Base-by-base conservation (phyloP, 306 rosid species). In the Cucurbita maxima region DNA sequence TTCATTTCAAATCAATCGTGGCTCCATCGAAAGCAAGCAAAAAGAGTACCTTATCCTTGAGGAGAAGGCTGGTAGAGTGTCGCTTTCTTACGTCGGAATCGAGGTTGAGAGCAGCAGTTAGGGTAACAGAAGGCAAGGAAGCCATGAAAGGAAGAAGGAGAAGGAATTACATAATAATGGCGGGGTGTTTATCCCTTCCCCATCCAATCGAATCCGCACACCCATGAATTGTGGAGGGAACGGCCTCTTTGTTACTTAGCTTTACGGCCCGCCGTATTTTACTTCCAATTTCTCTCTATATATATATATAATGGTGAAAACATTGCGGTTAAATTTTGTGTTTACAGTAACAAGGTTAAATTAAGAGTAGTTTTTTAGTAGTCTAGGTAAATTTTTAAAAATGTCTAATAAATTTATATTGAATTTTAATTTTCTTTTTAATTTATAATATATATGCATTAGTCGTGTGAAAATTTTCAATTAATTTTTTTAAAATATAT, bases 41-140 rank as follows among this genome's bases (percentile, higher is more conserved):
- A 6, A 16, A 44, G 38, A n/a, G 79, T 69, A 87, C 96, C 95
- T 88, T 89, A 12, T 89, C 88, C n/a, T 41, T 3, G 72, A 81
- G 44, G 79, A 75, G 34, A 38, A 76, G 72, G 70, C 18, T 75
- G 30, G 96, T n/a, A 3, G 88, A 61, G 58, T 82, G 74, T 55
- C 74, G 80, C 71, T 79, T 92, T 80, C 85, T 60, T 80, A 84
- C 64, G 16, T 87, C 87, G 43, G 87, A 82, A 74, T 86, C 89
- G 74, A 84, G 91, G 64, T 84, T 84, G 77, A 79, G 87, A 80
- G 86, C 75, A 73, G 88, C 84, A 76, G 68, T 76, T 67, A 86
- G 76, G 20, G 91, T 75, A 61, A 81, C 66, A 43, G 93, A 92
- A 81, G 89, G 86, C 69, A 88, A 37, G 71, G 96, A 88, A 82